These are phyloP conservation scores for Xerocomus nothofagi DNA, from an alignment of 1,284 basidiomycete species.

Conservation along the genomic window DNA sequence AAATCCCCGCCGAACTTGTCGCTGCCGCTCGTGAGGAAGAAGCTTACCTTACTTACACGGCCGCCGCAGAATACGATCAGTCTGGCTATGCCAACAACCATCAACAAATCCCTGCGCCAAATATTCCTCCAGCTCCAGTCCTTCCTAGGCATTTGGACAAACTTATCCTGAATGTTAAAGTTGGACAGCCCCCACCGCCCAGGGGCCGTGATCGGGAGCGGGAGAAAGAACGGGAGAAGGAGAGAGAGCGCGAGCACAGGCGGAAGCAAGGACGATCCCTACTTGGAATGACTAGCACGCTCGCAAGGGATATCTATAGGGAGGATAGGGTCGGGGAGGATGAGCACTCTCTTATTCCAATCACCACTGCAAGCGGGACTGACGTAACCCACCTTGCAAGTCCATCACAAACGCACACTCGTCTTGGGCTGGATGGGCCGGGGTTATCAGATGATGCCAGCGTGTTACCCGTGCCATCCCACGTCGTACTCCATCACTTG, in stretches of 20 bases:
- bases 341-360: constrained; percentile 31
- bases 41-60: constrained; percentile 56
- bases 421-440: constrained; percentile 39
- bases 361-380: constrained; percentile 38
- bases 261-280: constrained; percentile 34
- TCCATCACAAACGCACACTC: constrained; percentile 22
- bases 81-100: constrained; percentile 22
- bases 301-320: constrained; percentile 29
- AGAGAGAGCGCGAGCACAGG: constrained; percentile 34
- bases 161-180: constrained; percentile 80
- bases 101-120: constrained; percentile 55
- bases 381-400: constrained; percentile 35
- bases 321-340: constrained; percentile 26
- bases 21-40: constrained; percentile 86
- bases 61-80: constrained; percentile 32
- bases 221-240: constrained; percentile 33
- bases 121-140: constrained; percentile 81
- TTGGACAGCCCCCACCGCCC: constrained; percentile 33
- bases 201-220: constrained; percentile 38
- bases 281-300: constrained; percentile 32
- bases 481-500: constrained; percentile 94
- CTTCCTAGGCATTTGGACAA: constrained; percentile 93
- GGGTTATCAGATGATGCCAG: constrained; percentile 84
- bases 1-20: constrained; percentile 72
- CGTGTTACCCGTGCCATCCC: constrained; percentile 91